Evolutionary conservation across 139 green algal species (phyloP).

Genomic region (Tetraselmis chui): DNA sequence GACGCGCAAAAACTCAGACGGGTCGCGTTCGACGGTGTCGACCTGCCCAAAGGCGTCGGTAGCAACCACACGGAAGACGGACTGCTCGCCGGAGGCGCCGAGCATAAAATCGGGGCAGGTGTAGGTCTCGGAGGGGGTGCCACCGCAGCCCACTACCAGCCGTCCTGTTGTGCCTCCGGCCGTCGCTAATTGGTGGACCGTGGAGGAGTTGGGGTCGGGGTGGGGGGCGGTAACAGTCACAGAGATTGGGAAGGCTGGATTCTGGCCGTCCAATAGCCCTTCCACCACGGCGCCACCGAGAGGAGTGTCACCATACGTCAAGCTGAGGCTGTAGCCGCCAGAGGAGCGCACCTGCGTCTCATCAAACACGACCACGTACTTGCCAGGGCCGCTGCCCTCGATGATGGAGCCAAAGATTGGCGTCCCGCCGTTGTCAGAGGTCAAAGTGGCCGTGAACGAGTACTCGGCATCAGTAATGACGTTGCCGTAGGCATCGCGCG

Average conservation of each 20-base stretch:
- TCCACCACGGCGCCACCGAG: neutral
- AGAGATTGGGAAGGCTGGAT: neutral
- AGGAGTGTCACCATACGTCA: neutral
- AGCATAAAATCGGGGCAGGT: neutral
- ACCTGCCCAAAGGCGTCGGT: neutral
- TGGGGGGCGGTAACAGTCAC: neutral
- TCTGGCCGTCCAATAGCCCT: neutral
- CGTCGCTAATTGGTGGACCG: neutral
- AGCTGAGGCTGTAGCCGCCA: neutral
- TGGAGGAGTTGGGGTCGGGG: neutral
- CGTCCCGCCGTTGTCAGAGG: neutral
- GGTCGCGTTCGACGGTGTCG: neutral
- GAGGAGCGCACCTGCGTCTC: neutral
- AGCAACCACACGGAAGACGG: neutral
- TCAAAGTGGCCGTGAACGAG: neutral
- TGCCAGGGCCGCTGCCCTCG: neutral
- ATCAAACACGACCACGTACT: neutral
- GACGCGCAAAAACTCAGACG: neutral
- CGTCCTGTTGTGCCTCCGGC: no score
- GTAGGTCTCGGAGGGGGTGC: neutral
- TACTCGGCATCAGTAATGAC: neutral
- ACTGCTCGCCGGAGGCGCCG: neutral
- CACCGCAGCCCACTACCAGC: neutral
- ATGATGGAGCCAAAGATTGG: neutral
- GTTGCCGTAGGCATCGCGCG: neutral